Base-by-base conservation (phyloP, 1,284 basidiomycete species). In the Malassezia slooffiae region DNA sequence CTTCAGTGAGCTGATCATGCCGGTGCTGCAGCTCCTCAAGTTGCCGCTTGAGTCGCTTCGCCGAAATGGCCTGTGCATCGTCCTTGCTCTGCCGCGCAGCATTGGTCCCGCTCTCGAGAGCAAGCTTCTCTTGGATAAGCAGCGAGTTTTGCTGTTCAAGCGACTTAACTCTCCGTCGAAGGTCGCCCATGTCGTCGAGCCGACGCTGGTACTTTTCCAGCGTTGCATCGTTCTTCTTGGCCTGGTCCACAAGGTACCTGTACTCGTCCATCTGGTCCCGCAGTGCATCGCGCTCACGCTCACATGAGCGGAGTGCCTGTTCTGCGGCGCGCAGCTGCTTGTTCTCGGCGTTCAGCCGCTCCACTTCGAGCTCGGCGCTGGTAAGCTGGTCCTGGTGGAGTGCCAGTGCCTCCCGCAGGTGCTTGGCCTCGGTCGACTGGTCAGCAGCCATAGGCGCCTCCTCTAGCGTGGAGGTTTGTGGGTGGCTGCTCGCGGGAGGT, bases 251-350 rank as follows among this genome's bases (percentile, higher is more conserved):
- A 16, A 39, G 28, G 9, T 28, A 33, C 8, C 23, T 20, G 35
- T 27, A 42, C 24, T 43, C 41, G 13, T 48, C 46, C 9, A 43
- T 30, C 29, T 42, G 28, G 21, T 42, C 40, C 5, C 33, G 46
- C 16, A 48, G 9, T 0, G 30, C 8, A 19, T 38, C 36, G 31
- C 46, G 33, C 31, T 39, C 41, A 10, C 31, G 40, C 33, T 48
- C 40, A n/a, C n/a, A n/a, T n/a, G n/a, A n/a, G n/a, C n/a, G n/a
- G n/a, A n/a, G n/a, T n/a, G n/a, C n/a, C n/a, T n/a, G n/a, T n/a
- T n/a, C n/a, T 7, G 24, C 15, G 1, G n/a, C 19, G 6, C 41
- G 46, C 5, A 48, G 41, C 26, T 43, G 30, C 6, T 34, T 26
- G 21, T 38, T 24, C 15, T 48, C 46, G 3, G 26, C 23, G 17